phyloP scores from a whole-genome alignment of 1,284 basidiomycete species.

The Anthracocystis panici-leucophaei region DNA sequence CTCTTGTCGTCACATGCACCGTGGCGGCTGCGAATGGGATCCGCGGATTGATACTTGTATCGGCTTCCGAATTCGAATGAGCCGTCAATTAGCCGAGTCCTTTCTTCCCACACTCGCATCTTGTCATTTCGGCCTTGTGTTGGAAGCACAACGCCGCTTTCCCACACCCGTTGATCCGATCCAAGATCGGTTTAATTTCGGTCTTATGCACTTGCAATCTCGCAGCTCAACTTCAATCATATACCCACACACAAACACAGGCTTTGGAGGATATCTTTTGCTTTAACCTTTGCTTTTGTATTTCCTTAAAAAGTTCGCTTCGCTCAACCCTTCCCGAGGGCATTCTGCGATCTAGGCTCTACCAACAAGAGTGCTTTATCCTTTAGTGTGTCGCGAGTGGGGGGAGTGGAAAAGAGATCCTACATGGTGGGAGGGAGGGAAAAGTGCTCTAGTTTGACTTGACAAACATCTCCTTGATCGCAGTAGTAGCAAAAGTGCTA shows the following conservation, averaged over 20 bases:
- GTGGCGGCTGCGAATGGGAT: too few relatives aligned
- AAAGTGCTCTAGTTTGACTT: constrained; percentile 16
- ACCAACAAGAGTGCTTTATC: constrained; percentile 15
- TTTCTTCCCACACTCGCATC: too few relatives aligned
- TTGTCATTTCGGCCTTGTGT: too few relatives aligned
- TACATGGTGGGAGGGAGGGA: neutral
- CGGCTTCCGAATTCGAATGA: too few relatives aligned
- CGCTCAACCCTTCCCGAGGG: constrained; percentile 37
- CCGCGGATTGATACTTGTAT: too few relatives aligned
- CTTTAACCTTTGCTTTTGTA: constrained; percentile 12
- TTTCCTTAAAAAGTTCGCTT: constrained; percentile 29
- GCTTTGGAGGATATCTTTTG: neutral
- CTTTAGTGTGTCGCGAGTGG: constrained; percentile 5
- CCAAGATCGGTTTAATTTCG: too few relatives aligned
- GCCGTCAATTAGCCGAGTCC: too few relatives aligned
- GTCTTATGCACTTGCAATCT: neutral
- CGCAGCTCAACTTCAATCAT: neutral
- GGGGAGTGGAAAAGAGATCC: neutral
- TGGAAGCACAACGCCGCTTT: too few relatives aligned
- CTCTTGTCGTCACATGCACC: too few relatives aligned
- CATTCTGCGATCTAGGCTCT: constrained; percentile 14
- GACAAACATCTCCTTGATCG: constrained; percentile 43
- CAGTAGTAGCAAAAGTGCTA: constrained; percentile 36
- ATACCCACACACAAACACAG: constrained; percentile 6
- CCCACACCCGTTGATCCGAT: too few relatives aligned